Base-by-base conservation (phyloP, 176 grass and related monocot genomes). In the Stipa capillata region DNA sequence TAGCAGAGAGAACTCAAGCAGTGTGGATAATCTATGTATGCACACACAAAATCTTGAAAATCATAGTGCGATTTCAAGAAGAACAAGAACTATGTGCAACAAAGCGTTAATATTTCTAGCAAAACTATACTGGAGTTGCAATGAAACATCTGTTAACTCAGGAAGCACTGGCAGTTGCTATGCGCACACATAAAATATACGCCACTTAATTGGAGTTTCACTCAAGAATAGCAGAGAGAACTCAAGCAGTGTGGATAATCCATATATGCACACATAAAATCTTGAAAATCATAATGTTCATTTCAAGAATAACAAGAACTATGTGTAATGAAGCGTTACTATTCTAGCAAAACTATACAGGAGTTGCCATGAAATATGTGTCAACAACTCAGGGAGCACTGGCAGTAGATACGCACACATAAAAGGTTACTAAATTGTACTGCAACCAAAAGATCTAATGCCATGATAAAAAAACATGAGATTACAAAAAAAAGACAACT, bases 1-100 rank as follows among this genome's bases (percentile, higher is more conserved):
- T 15, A 58, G 2, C n/a, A 83, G 80, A 87, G 77, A 85, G n/a
- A 87, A 91, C 89, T 85, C 77, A 91, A 85, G 71, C 82, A 81
- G 54, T 85, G 87, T 70, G 45, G 77, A 81, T 35, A 44, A 62
- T 77, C 65, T 50, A 15, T 82, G 83, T 90, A 82, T 68, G 79
- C 73, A 83, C 88, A 78, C 54, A 85, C n/a, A 86, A 78, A 61
- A 78, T 82, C 72, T 82, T 77, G 57, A 66, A 35, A 85, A 68
- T 14, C 79, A 78, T 78, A 11, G 31, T 40, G 55, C 1, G 33
- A 67, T 49, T 51, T 78, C 73, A 78, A 82, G 80, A 86, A 72
- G 48, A 47, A 47, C 4, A 69, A 47, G 14, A 87, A 90, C 66
- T 77, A 72, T 86, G 83, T 90, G 83, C 88, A 86, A 7, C 56